Evolutionary conservation across 2,329 filamentous ascomycete species (phyloP).

Genomic region (Aspergillus quadricinctus): DNA sequence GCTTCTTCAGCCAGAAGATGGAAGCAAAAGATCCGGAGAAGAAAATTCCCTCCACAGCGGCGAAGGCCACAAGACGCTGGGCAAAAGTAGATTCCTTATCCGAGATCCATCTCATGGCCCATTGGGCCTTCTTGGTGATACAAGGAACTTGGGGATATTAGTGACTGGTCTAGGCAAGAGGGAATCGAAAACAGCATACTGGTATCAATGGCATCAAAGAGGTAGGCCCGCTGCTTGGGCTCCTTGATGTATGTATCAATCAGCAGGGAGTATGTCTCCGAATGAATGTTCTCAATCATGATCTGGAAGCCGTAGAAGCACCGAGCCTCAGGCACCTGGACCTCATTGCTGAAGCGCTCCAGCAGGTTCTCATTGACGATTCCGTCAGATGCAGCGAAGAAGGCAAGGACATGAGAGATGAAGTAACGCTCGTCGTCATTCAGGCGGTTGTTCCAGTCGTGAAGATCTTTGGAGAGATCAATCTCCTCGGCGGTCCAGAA

Average conservation of each 20-base stretch:
- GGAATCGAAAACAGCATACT: slow-evolving; percentile 53
- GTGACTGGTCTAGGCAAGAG: slow-evolving; percentile 9
- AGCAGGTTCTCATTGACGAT: slow-evolving; percentile 99
- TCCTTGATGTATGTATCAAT: slow-evolving; percentile 99
- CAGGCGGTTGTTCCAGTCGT: slow-evolving; percentile 98
- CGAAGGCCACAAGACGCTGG: slow-evolving; percentile 92
- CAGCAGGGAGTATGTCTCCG: slow-evolving; percentile 96
- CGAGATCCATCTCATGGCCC: slow-evolving; percentile 91
- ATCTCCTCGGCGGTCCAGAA: slow-evolving; percentile 99
- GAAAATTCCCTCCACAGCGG: slow-evolving; percentile 98
- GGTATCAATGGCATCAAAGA: slow-evolving; percentile 98
- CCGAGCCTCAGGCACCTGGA: slow-evolving; percentile 94
- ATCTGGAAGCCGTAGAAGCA: slow-evolving; percentile 99
- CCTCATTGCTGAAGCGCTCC: slow-evolving; percentile 94
- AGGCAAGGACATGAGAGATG: slow-evolving; percentile 95
- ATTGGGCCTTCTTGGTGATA: slow-evolving; percentile 98
- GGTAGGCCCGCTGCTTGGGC: slow-evolving; percentile 83
- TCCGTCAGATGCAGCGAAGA: slow-evolving; percentile 97
- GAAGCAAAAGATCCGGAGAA: slow-evolving; percentile 98
- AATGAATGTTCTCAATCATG: slow-evolving; percentile 99
- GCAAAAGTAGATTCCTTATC: slow-evolving; percentile 94
- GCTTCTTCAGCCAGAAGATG: slow-evolving; percentile 99
- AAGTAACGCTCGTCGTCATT: slow-evolving; percentile 98
- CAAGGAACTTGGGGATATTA: slow-evolving; percentile 65
- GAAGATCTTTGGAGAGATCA: slow-evolving; percentile 95